A percentile compares a stretch with the other conserved stretches of the same genome.
These are phyloP conservation scores for Aspergillus intermedius DNA, from an alignment of 2,329 filamentous ascomycete species.

Conservation along the genomic window DNA sequence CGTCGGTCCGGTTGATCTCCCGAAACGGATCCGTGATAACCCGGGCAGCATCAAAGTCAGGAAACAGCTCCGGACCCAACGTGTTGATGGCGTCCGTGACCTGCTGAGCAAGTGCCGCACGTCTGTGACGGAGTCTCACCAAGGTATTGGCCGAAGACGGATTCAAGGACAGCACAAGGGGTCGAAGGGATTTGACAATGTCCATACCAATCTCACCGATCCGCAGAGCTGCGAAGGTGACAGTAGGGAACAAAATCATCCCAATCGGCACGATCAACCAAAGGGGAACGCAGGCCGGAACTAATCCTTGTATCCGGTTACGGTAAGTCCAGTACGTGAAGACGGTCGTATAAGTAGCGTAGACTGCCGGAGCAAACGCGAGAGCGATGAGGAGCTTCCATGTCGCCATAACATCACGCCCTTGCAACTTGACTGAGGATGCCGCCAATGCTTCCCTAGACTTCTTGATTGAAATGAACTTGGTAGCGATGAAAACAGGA, in stretches of 20 bases:
- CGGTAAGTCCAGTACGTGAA: slow-evolving; percentile 71
- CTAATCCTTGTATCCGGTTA: slow-evolving; percentile 74
- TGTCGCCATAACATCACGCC: slow-evolving; percentile 82
- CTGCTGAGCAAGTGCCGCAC: slow-evolving; percentile 68
- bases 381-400: slow-evolving; percentile 91
- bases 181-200: slow-evolving; percentile 88
- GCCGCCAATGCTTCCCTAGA: slow-evolving; percentile 76
- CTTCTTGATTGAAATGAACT: slow-evolving; percentile 74
- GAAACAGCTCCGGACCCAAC: slow-evolving; percentile 89
- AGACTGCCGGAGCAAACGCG: slow-evolving; percentile 73
- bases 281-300: slow-evolving; percentile 72
- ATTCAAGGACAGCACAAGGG: slow-evolving; percentile 75
- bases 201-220: slow-evolving; percentile 99
- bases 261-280: slow-evolving; percentile 70
- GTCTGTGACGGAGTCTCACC: slow-evolving; percentile 64
- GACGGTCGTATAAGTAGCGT: slow-evolving; percentile 70
- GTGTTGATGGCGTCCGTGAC: slow-evolving; percentile 93
- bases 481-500: slow-evolving; percentile 78
- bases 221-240: slow-evolving; percentile 87
- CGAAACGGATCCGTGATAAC: slow-evolving; percentile 54
- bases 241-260: slow-evolving; percentile 72
- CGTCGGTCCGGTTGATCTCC: slow-evolving; percentile 15
- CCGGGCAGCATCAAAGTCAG: slow-evolving; percentile 80
- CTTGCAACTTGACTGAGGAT: slow-evolving; percentile 82
- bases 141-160: slow-evolving; percentile 80